Evolutionary conservation across 202 grass and related monocot genomes (phyloP).

Genomic region (Schoenoplectus tabernaemontani): DNA sequence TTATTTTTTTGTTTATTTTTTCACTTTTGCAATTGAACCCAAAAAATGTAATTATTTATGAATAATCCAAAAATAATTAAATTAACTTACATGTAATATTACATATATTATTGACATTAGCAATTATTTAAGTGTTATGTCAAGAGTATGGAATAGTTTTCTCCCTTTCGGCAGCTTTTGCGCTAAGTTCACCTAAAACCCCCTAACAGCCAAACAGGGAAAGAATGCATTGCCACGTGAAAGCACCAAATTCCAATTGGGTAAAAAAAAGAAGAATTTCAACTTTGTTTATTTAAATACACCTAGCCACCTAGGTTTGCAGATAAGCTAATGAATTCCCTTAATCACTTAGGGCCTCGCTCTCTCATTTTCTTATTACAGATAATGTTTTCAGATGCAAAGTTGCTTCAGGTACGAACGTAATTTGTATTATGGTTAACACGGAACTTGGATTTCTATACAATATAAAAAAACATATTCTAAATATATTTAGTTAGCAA

Average conservation of each 20-base stretch:
- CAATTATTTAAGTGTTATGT: too few species aligned
- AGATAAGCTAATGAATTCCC: constrained; percentile 37
- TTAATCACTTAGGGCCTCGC: constrained; percentile 22
- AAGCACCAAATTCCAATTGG: constrained; percentile 40
- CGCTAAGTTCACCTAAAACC: neutral
- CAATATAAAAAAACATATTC: too few species aligned
- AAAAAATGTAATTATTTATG: too few species aligned
- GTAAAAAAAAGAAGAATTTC: constrained; percentile 34
- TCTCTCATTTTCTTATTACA: neutral
- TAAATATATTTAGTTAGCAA: too few species aligned
- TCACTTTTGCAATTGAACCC: too few species aligned
- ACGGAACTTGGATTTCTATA: too few species aligned
- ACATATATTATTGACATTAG: too few species aligned
- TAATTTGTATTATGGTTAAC: neutral
- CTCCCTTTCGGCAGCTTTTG: neutral
- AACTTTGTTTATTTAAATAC: constrained; percentile 35
- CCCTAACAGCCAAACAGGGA: neutral
- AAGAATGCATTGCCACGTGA: constrained; percentile 46
- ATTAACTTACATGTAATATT: too few species aligned
- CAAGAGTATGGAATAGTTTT: too few species aligned
- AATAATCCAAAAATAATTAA: too few species aligned
- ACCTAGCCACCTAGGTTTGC: constrained; percentile 30
- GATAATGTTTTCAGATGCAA: neutral
- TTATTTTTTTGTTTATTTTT: too few species aligned
- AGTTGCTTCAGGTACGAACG: neutral